Percentiles rank a stretch among this genome's conserved stretches.
Evolutionary conservation across 257 asterid genomes (phyloP).

Genomic region (Paraleonurus japonicus): DNA sequence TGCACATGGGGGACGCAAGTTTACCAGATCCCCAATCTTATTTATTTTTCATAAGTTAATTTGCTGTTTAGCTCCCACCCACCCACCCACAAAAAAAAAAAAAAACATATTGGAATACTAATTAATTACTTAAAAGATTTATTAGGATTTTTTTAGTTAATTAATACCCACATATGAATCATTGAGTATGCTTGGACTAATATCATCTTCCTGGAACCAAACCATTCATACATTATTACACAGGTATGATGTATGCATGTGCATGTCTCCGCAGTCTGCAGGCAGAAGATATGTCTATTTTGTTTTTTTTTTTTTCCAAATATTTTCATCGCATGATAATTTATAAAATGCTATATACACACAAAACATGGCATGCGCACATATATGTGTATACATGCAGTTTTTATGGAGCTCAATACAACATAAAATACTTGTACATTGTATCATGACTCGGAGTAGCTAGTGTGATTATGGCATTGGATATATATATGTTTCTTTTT

Average conservation of each 20-base stretch:
- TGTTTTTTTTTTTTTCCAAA: neutral
- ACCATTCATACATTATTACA: neutral
- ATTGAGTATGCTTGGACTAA: neutral
- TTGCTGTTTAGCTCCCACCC: neutral
- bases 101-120: no score
- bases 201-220: slow-evolving; percentile 27
- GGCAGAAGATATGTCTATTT: neutral
- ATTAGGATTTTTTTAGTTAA: no score
- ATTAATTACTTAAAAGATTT: no score
- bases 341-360: no score
- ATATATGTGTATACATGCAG: no score
- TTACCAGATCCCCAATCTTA: slow-evolving; percentile 37
- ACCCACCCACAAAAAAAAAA: no score
- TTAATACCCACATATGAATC: slow-evolving; percentile 1
- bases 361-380: no score
- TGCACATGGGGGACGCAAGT: slow-evolving; percentile 52
- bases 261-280: neutral
- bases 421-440: no score
- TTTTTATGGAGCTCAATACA: no score
- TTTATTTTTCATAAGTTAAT: neutral
- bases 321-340: neutral
- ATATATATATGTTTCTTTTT: no score
- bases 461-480: no score
- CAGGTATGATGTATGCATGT: slow-evolving; percentile 15
- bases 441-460: no score